A percentile compares a stretch with the other conserved stretches of the same genome.
phyloP scores from a whole-genome alignment of 345 rosid species.

The Rubroshorea leprosula region DNA sequence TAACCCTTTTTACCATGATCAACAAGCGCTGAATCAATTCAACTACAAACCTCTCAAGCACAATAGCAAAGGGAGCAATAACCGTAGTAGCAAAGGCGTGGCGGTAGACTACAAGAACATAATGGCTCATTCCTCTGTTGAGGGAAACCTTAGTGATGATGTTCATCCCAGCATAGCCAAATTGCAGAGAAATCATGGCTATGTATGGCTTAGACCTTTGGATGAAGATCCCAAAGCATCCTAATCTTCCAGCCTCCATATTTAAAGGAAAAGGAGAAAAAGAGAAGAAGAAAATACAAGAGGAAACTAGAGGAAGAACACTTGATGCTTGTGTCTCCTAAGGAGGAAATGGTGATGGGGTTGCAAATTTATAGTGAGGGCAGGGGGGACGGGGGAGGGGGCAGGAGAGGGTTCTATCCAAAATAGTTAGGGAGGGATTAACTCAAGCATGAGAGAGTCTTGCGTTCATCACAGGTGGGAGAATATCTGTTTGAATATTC shows the following conservation, averaged over 20 bases:
- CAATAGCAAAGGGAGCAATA: conserved; percentile 56
- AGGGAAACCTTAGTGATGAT: conserved; percentile 77
- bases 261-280: not conserved
- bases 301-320: conserved; percentile 11
- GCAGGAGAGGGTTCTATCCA: too few species aligned
- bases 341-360: conserved; percentile 1
- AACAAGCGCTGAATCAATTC: too few species aligned
- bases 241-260: conserved; percentile 43
- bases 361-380: conserved; percentile 14
- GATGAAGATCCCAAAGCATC: conserved; percentile 40
- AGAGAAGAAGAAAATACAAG: not conserved
- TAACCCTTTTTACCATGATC: too few species aligned
- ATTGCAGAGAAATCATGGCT: conserved; percentile 86
- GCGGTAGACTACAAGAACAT: conserved; percentile 69
- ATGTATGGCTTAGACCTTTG: conserved; percentile 74
- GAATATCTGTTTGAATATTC: too few species aligned
- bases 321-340: conserved; percentile 20
- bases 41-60: conserved; percentile 36
- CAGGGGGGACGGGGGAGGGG: not conserved
- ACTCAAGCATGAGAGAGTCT: too few species aligned
- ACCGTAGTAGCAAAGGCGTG: conserved; percentile 69
- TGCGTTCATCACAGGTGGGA: too few species aligned
- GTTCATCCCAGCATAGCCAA: conserved; percentile 95
- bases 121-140: conserved; percentile 74
- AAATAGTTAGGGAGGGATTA: too few species aligned